phyloP scores from a whole-genome alignment of 768 basidiomycete genomes.

The Coprinellus aureogranulatus region DNA sequence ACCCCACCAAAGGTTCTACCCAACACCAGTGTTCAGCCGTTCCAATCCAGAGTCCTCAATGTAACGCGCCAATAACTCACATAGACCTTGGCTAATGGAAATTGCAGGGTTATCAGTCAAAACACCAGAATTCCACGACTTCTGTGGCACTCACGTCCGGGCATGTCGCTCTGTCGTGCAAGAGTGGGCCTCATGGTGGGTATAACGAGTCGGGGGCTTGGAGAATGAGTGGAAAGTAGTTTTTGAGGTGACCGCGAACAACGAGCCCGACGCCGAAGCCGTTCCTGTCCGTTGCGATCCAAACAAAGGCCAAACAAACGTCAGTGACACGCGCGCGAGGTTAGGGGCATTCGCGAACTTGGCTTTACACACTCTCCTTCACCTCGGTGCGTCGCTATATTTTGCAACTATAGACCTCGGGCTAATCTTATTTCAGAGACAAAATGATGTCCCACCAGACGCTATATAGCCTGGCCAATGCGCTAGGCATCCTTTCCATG shows the following conservation, averaged over 20 bases:
- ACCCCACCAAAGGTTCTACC: constrained; percentile 90
- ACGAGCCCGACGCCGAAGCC: constrained; percentile 20
- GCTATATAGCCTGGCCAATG: constrained; percentile 78
- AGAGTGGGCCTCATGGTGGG: constrained; percentile 62
- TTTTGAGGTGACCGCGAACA: constrained; percentile 1
- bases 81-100: constrained; percentile 66
- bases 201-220: constrained; percentile 17
- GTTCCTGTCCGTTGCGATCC: constrained; percentile 31
- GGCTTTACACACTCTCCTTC: neutral
- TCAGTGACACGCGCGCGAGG: constrained; percentile 6
- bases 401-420: neutral
- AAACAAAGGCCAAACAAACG: constrained; percentile 30
- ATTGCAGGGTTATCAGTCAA: neutral
- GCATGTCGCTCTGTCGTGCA: constrained; percentile 71
- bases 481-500: constrained; percentile 83
- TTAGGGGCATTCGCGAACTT: neutral
- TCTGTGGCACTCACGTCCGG: constrained; percentile 59
- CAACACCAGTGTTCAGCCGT: neutral
- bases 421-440: neutral
- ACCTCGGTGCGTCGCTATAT: neutral
- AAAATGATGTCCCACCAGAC: constrained; percentile 80
- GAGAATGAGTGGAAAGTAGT: constrained; percentile 13
- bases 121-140: neutral
- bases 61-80: constrained; percentile 46
- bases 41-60: neutral